These are phyloP conservation scores for Magnaporthiopsis incrustans DNA, from an alignment of 2,329 filamentous ascomycete genomes.

Conservation along the genomic window DNA sequence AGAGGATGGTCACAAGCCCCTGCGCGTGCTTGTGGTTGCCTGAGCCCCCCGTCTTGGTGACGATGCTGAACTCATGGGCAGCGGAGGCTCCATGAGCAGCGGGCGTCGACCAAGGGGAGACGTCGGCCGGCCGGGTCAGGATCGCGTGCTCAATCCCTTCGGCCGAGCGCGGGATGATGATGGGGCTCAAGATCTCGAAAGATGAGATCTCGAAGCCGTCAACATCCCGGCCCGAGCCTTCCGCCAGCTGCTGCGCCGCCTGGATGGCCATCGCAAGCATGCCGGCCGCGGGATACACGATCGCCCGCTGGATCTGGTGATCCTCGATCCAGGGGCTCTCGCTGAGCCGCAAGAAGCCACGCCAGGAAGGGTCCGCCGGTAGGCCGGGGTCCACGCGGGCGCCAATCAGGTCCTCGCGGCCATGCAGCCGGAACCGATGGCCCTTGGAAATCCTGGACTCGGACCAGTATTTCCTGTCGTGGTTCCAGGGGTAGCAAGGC, in stretches of 20 bases:
- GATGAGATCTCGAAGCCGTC: conserved; percentile 12
- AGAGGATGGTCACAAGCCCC: conserved; percentile 21
- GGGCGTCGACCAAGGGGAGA: neutral
- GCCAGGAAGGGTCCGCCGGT: conserved; percentile 29
- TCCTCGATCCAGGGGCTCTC: conserved; percentile 38
- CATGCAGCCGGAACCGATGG: conserved; percentile 21
- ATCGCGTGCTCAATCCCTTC: conserved; percentile 41
- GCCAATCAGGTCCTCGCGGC: conserved; percentile 21
- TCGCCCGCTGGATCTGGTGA: conserved; percentile 30
- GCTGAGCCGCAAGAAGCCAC: conserved; percentile 32
- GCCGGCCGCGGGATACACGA: conserved; percentile 28
- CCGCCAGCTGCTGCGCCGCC: conserved; percentile 21
- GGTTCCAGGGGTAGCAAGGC: conserved; percentile 34
- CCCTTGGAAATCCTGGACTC: conserved; percentile 25
- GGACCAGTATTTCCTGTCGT: conserved; percentile 28
- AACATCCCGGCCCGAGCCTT: neutral
- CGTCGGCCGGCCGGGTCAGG: conserved; percentile 17
- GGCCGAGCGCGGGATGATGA: conserved; percentile 13
- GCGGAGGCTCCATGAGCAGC: neutral
- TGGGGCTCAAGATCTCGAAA: conserved; percentile 14
- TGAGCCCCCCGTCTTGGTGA: conserved; percentile 32
- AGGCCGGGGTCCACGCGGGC: conserved; percentile 15
- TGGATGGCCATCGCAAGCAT: conserved; percentile 31
- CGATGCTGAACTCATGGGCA: conserved; percentile 32
- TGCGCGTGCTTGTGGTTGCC: conserved; percentile 32